Evolutionary conservation across 2,329 filamentous ascomycete species (phyloP).

Genomic region (Stagonosporopsis rhizophila): DNA sequence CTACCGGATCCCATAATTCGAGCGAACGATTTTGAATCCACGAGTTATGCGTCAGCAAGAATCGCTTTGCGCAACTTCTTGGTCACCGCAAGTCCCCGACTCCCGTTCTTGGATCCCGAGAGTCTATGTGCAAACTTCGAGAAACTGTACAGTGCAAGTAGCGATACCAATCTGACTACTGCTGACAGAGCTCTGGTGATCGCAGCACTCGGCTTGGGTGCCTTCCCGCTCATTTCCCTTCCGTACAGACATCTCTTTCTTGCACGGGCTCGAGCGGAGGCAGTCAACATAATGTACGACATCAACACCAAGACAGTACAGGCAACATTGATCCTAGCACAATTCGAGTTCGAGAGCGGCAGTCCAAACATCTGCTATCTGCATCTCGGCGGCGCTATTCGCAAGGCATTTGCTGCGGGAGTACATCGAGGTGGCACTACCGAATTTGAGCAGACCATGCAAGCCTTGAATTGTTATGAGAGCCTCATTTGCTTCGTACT

Average conservation of each 20-base stretch:
- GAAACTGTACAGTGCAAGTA: neutral
- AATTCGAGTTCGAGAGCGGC: slow-evolving; percentile 14
- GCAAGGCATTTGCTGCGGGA: slow-evolving; percentile 18
- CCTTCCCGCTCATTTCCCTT: slow-evolving; percentile 1
- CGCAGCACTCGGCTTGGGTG: slow-evolving; percentile 8
- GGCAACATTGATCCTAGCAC: slow-evolving; percentile 8
- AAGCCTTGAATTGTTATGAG: slow-evolving; percentile 12
- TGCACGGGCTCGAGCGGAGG: slow-evolving; percentile 10
- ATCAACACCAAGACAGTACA: slow-evolving; percentile 13
- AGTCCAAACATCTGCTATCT: slow-evolving; percentile 19
- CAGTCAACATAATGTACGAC: slow-evolving; percentile 7
- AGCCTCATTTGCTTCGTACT: slow-evolving; percentile 8
- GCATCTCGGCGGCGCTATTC: slow-evolving; percentile 15
- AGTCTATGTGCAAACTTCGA: slow-evolving; percentile 8
- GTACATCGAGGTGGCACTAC: slow-evolving; percentile 3
- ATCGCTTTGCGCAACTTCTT: slow-evolving; percentile 15
- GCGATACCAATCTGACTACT: neutral
- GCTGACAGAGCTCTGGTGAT: slow-evolving; percentile 2
- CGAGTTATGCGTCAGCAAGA: slow-evolving; percentile 8
- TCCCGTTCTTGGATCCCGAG: slow-evolving; percentile 9
- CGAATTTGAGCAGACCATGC: slow-evolving; percentile 9
- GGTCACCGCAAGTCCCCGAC: slow-evolving; percentile 7
- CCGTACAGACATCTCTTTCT: slow-evolving; percentile 5
- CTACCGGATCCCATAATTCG: neutral
- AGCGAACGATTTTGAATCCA: neutral